phyloP scores from a whole-genome alignment of 176 grass and related monocot species.

The Cenchrus purpureus region DNA sequence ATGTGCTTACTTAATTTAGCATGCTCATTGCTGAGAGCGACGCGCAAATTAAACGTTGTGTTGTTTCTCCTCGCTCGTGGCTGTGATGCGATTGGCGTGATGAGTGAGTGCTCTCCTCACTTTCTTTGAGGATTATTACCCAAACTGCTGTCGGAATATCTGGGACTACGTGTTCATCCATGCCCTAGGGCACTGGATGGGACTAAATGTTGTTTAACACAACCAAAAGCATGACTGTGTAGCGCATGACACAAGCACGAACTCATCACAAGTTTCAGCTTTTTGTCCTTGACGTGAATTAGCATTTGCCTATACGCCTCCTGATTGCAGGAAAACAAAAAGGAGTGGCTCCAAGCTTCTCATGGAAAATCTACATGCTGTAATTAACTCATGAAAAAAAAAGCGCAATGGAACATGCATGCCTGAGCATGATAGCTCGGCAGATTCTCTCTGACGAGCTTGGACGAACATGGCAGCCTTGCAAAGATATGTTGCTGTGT shows the following conservation, averaged over 20 bases:
- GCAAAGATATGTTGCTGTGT: not conserved
- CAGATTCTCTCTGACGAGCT: not conserved
- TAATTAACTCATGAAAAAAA: too few species aligned
- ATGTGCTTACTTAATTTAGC: conserved; percentile 7
- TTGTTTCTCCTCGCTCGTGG: not conserved
- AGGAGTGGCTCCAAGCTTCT: conserved; percentile 6
- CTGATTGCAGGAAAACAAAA: not conserved
- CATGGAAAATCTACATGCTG: too few species aligned
- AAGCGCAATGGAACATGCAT: too few species aligned
- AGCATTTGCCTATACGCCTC: not conserved
- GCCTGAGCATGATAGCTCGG: not conserved
- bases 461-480: conserved; percentile 25
- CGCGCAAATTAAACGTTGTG: not conserved
- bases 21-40: conserved; percentile 31
- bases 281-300: not conserved
- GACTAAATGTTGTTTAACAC: not conserved
- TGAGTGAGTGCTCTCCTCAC: not conserved
- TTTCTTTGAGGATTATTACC: not conserved
- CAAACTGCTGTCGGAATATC: conserved; percentile 13
- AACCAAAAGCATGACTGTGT: too few species aligned
- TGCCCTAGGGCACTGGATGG: not conserved
- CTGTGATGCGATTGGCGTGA: not conserved
- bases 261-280: too few species aligned
- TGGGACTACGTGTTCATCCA: not conserved
- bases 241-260: too few species aligned